Evolutionary conservation across 768 basidiomycete genomes (phyloP).

Genomic region (Podaxis carcinomalis): DNA sequence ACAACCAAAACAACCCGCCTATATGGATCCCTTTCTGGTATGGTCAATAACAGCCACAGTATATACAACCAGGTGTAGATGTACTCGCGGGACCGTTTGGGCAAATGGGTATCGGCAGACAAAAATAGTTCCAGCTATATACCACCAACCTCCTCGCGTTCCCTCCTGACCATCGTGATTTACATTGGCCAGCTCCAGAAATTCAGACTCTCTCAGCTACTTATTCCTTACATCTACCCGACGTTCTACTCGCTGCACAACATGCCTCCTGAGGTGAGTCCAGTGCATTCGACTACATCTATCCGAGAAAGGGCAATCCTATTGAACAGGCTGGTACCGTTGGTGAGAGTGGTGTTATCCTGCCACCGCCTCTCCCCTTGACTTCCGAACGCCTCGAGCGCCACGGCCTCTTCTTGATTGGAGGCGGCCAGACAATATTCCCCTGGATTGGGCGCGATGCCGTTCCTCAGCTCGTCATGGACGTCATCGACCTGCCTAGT

Average conservation of each 20-base stretch:
- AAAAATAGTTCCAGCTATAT: too few relatives aligned
- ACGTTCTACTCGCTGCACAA: constrained; percentile 94
- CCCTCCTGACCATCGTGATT: too few relatives aligned
- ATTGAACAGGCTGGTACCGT: constrained; percentile 76
- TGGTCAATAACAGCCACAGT: too few relatives aligned
- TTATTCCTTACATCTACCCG: constrained; percentile 94
- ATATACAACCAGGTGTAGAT: too few relatives aligned
- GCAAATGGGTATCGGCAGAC: too few relatives aligned
- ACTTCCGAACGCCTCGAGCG: constrained; percentile 94
- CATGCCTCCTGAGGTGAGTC: constrained; percentile 84
- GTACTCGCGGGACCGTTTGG: too few relatives aligned
- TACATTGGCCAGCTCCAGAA: too few relatives aligned
- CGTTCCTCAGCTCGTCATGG: constrained; percentile 90
- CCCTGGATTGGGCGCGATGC: constrained; percentile 98
- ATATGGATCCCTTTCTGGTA: constrained; percentile 33
- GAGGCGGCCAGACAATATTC: constrained; percentile 97
- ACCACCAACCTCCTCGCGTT: too few relatives aligned
- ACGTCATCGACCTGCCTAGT: constrained; percentile 87
- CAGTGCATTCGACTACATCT: background rate
- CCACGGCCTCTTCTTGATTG: constrained; percentile 94
- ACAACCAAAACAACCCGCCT: constrained; percentile 40
- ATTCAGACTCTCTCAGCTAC: constrained; percentile 72
- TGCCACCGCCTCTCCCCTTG: constrained; percentile 79
- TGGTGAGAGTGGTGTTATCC: constrained; percentile 81
- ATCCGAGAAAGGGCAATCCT: constrained; percentile 10